phyloP scores from a whole-genome alignment of 371 early-diverging fungal genomes.

The Mycotypha africana region DNA sequence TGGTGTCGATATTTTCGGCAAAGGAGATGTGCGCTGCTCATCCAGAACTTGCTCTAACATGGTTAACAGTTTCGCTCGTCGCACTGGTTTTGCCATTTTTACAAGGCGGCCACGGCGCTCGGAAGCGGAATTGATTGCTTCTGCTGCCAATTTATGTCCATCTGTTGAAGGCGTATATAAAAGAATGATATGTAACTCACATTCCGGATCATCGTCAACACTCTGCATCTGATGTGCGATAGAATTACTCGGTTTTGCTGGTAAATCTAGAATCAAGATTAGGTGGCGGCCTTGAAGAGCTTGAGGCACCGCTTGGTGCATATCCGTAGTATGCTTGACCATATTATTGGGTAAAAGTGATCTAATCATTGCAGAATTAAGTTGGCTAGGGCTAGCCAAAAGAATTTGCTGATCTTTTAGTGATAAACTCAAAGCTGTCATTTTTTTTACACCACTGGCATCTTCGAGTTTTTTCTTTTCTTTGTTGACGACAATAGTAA shows the following conservation, averaged over 20 bases:
- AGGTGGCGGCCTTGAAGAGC: conserved; percentile 37
- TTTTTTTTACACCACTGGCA: not conserved
- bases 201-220: conserved; percentile 42
- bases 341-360: conserved; percentile 27
- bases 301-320: conserved; percentile 34
- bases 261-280: conserved; percentile 35
- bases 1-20: conserved; percentile 4
- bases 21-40: conserved; percentile 10
- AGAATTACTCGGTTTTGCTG: conserved; percentile 32
- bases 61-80: conserved; percentile 44
- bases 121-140: conserved; percentile 33
- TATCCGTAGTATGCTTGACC: conserved; percentile 22
- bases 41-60: conserved; percentile 30
- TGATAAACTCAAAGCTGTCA: conserved; percentile 7
- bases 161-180: conserved; percentile 42
- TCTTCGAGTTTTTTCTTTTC: conserved; percentile 14
- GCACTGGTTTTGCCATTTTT: conserved; percentile 54
- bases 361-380: conserved; percentile 35
- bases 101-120: conserved; percentile 40
- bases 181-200: conserved; percentile 37
- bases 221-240: conserved; percentile 38
- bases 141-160: conserved; percentile 38
- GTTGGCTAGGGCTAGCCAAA: conserved; percentile 28
- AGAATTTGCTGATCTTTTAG: conserved; percentile 26
- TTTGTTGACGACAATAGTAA: conserved; percentile 33